Conservation (phyloP, 495 filamentous ascomycete species). For the Paragyromitra xinjiangensis region DNA sequence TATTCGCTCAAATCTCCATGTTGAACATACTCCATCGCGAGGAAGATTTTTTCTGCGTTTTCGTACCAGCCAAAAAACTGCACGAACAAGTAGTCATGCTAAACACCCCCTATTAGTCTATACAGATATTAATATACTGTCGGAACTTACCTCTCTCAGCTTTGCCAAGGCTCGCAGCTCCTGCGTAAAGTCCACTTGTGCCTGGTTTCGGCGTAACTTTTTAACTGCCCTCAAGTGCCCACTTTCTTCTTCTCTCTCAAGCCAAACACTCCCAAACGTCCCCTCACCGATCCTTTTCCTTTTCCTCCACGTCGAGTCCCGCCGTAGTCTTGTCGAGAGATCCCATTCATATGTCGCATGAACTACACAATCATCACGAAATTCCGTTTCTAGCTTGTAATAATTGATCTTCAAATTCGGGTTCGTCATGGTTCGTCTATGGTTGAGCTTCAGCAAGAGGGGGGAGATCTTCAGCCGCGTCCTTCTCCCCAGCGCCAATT, state of each 20-base stretch:
- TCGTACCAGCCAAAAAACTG: conserved; percentile 1
- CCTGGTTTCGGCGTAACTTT: neutral
- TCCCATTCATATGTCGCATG: conserved; percentile 14
- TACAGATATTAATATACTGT: neutral
- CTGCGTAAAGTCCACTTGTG: neutral
- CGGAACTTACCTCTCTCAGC: neutral
- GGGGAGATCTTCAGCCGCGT: too few species aligned
- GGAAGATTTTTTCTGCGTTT: neutral
- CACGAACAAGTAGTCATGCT: neutral
- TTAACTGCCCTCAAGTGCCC: conserved; percentile 10
- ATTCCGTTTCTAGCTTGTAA: conserved; percentile 27
- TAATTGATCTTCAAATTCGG: neutral
- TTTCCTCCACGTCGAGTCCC: conserved; percentile 2
- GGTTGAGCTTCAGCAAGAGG: too few species aligned
- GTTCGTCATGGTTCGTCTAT: neutral
- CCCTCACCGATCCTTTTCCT: neutral
- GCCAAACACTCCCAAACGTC: conserved; percentile 3
- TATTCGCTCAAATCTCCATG: neutral
- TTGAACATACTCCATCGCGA: neutral
- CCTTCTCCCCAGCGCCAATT: too few species aligned
- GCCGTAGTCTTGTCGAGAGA: neutral
- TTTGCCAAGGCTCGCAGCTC: conserved; percentile 6
- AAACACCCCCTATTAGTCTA: neutral
- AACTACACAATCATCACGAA: conserved; percentile 6
- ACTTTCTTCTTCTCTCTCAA: neutral